Evolutionary conservation across 1,139 yeast species (phyloP), one percentile per base, ranked within the genome.

Genomic region (Zygosaccharomyces pseudobailii): DNA sequence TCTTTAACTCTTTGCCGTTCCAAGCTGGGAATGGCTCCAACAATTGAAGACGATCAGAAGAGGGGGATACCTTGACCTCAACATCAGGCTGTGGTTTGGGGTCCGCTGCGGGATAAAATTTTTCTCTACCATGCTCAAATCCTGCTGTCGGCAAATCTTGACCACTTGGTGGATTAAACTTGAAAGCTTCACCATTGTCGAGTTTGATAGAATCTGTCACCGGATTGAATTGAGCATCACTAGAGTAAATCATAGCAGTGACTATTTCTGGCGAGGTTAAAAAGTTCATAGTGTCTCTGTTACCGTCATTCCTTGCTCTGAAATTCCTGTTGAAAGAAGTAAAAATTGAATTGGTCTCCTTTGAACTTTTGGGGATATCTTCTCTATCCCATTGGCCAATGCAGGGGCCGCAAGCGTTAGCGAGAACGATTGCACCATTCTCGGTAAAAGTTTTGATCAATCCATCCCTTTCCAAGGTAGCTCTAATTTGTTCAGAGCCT

Each of bases 391-490:
- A 92, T 74, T 92, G 97, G 45, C 98, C 98, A 63, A 92, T 92
- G 75, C 98, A 92, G 55, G 97, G 98, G 50, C 98, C 98, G 75
- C 98, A 92, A 13, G 98, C 98, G 65, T 92, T 92, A 37, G 97
- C 96, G 55, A 92, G 75, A 17, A 92, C 96, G 46, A 81, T 76
- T 43, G 96, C 97, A 48, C 97, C 97, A 60, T 84, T 85, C 42
- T 82, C 76, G 65, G 84, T 83, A 65, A 92, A 88, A 33, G 85
- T 81, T 37, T 84, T 78, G 48, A 86, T 80, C 55, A 87, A 75
- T 17, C 97, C 97, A 66, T 92, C 97, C 68, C 96, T 82, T 70
- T 88, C 96, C 58, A 92, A 84, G 41, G 98, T 92, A 44, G 98
- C 97, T 69, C 97, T 82, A 60, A 92, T 87, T 71, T 89, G 97